Base-by-base conservation (phyloP, 2,329 filamentous ascomycete species). In the Xylariomycetidae sp. region DNA sequence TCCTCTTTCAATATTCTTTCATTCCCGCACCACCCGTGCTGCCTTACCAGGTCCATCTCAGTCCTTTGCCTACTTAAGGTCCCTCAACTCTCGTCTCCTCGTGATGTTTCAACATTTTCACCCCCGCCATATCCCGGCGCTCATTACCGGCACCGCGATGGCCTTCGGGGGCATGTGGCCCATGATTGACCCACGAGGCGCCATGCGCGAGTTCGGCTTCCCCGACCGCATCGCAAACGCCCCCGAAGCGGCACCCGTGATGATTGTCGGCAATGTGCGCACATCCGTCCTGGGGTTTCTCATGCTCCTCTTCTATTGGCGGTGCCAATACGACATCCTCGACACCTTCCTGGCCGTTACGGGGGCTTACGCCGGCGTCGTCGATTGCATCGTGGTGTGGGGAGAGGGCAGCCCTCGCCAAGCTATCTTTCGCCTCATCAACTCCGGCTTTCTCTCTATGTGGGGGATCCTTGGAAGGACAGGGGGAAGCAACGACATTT, bases 331-430 rank as follows among this genome's bases (percentile, higher is more conserved):
- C 4, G 38, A 26, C 1, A 36, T 39, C 4, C 37, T 50, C 16
- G 51, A 57, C 34, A 44, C 42, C 11, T 27, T 49, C 16, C 29
- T 56, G 38, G 45, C 50, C 2, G 34, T 56, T 18, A 31, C 40
- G 0, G 50, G 49, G 5, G 37, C 40, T 11, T 54, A 51, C 29
- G 42, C 37, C 3, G 51, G 52, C 8, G 13, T 54, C 16, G 37
- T 56, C 5, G 53, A 56, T 30, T 44, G 46, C 16, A 50, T 38
- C 11, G 37, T 54, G 11, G 46, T 54, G 4, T 54, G 48, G 50
- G 46, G 19, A 22, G 45, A 45, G 38, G 49, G 48, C 7, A 44
- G 42, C 25, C 22, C 30, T 23, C 27, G 37, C 2, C 20, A 40
- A 22, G 49, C 46, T 2, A n/a, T 33, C 5, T 51, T 51, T 27